Evolutionary conservation across 2,329 filamentous ascomycete species (phyloP).

Genomic region (Colletotrichum echinochloae): DNA sequence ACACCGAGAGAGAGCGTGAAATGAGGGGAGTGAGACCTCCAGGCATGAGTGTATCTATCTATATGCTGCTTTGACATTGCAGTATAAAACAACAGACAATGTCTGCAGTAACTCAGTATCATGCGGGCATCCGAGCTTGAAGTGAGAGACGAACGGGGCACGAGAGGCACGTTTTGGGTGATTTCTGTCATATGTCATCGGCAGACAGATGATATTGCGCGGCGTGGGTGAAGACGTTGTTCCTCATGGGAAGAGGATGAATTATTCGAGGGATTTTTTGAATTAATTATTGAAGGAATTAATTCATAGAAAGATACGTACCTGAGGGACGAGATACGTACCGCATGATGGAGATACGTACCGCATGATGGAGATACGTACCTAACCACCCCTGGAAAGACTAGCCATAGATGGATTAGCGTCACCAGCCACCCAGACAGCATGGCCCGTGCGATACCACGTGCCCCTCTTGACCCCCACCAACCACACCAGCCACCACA

Average conservation of each 20-base stretch:
- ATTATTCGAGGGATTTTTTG: too few species aligned
- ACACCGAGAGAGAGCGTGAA: neutral
- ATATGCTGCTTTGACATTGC: too few species aligned
- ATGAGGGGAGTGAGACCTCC: neutral
- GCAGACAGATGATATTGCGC: too few species aligned
- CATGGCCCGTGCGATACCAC: neutral
- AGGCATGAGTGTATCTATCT: neutral
- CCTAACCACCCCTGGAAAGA: fast-evolving
- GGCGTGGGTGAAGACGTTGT: neutral
- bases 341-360: too few species aligned
- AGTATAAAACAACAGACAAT: neutral
- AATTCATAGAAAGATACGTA: neutral
- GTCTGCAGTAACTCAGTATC: neutral
- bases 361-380: too few species aligned
- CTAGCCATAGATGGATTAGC: neutral
- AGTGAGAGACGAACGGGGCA: too few species aligned
- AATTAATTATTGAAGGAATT: neutral
- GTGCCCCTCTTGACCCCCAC: neutral
- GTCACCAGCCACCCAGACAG: neutral
- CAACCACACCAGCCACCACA: neutral
- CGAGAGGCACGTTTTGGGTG: too few species aligned
- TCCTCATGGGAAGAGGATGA: neutral
- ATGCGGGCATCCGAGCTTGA: slow-evolving; percentile 8
- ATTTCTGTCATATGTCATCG: neutral
- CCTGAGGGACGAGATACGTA: neutral